Conservation (phyloP, 1,284 basidiomycete species). For the Macrocybe sp. region DNA sequence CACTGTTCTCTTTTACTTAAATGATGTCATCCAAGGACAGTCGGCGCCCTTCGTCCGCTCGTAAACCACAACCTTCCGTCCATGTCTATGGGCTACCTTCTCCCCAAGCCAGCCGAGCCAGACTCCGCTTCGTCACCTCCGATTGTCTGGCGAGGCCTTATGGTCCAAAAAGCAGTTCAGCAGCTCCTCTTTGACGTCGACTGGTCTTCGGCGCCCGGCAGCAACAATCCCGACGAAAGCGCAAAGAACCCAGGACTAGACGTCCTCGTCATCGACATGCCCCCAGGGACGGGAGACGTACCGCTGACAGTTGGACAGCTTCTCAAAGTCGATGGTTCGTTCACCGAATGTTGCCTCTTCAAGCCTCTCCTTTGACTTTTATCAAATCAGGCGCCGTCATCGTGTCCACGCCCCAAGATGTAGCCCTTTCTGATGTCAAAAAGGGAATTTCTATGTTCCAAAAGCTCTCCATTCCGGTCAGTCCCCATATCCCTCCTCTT, state of each 20-base stretch:
- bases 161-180: slow-evolving; percentile 99
- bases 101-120: slow-evolving; percentile 44
- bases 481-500: slow-evolving; percentile 17
- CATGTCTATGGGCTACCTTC: slow-evolving; percentile 95
- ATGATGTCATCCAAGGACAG: slow-evolving; percentile 30
- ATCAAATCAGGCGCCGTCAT: slow-evolving; percentile 71
- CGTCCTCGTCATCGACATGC: slow-evolving; percentile 92
- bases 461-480: slow-evolving; percentile 85
- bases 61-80: slow-evolving; percentile 88
- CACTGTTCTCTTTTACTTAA: background rate
- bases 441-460: slow-evolving; percentile 94
- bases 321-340: slow-evolving; percentile 76
- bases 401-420: slow-evolving; percentile 94
- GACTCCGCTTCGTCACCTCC: slow-evolving; percentile 61
- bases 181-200: slow-evolving; percentile 97
- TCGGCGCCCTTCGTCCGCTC: slow-evolving; percentile 78
- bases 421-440: slow-evolving; percentile 88
- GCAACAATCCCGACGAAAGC: slow-evolving; percentile 5
- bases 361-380: background rate
- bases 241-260: slow-evolving; percentile 50
- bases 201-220: slow-evolving; percentile 56
- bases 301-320: slow-evolving; percentile 91
- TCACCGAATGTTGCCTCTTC: slow-evolving; percentile 12
- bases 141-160: slow-evolving; percentile 94
- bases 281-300: slow-evolving; percentile 96